Evolutionary conservation across 345 rosid genomes (phyloP), one percentile per base, ranked within the genome.

Genomic region (Salix arbutifolia): DNA sequence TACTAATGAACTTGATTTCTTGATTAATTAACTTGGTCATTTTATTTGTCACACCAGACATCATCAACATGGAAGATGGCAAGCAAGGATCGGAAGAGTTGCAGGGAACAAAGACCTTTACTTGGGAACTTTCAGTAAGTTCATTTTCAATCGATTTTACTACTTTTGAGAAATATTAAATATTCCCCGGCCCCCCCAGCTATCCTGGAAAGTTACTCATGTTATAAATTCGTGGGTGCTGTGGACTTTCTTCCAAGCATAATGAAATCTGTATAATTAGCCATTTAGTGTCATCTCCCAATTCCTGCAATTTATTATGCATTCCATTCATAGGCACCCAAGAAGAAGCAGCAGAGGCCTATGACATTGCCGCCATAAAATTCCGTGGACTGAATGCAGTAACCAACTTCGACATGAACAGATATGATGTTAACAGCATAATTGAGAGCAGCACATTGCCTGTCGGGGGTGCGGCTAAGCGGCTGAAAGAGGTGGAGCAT

Each of bases 61-160:
- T 70, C 83, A 80, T 52, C 83, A 80, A 21, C 83, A 80, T 52
- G 83, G 83, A 37, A 71, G 83, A 71, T 80, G 83, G 83, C 83
- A 80, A 52, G 83, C 83, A 58, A 80, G 83, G 70, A 80, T 80
- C 17, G 83, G 83, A 60, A 80, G 83, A 76, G 83, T 80, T 35
- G 83, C 83, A 12, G 83, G 83, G 33, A 80, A 80, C 70, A 80
- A 80, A 33, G 83, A 80, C 42, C 83, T 80, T 52, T 80, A 80
- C 67, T 37, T 80, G 65, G 83, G 83, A 58, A 80, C 83, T 76
- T 80, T 80, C 70, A 61, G 83, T 80, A 46, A 71, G 69, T 56
- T 19, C 8, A 21, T 67, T 25, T 17, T 14, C 31, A 17, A 17
- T 16, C 60, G 46, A 25, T 72, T 60, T 46, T 9, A 23, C 4